Percentiles rank a stretch among this genome's conserved stretches.
Conservation (phyloP, 371 early-diverging fungal genomes). For the Mucor sp. region DNA sequence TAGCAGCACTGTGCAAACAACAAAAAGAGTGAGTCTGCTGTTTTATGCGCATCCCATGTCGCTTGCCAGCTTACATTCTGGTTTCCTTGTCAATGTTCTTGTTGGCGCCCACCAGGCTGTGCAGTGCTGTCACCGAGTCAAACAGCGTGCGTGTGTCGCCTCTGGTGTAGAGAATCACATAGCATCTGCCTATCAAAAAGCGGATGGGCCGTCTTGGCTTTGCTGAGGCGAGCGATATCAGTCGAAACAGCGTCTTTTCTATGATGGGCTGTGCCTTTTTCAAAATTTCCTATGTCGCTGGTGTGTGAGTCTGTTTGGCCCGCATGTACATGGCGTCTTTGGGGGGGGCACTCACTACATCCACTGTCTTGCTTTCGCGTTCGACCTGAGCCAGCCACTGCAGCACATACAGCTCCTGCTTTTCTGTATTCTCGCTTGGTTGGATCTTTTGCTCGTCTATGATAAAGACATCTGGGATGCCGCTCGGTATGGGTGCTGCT, state of each 20-base stretch:
- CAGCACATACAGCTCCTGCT: constrained; percentile 76
- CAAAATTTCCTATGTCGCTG: constrained; percentile 52
- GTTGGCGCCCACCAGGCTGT: constrained; percentile 62
- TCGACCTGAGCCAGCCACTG: constrained; percentile 82
- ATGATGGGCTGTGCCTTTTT: constrained; percentile 67
- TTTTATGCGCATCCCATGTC: neutral
- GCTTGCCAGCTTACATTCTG: constrained; percentile 41
- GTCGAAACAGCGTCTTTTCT: constrained; percentile 69
- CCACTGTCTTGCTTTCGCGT: constrained; percentile 60
- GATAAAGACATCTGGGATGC: constrained; percentile 52
- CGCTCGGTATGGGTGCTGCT: constrained; percentile 2
- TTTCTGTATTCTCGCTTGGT: constrained; percentile 64
- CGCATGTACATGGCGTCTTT: too few relatives aligned
- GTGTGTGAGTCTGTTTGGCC: neutral
- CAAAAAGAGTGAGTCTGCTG: neutral
- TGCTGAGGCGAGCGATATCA: constrained; percentile 65
- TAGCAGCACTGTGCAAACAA: constrained; percentile 67
- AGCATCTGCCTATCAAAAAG: constrained; percentile 76
- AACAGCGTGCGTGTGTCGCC: constrained; percentile 78
- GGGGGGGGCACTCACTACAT: constrained; percentile 42
- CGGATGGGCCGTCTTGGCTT: constrained; percentile 80
- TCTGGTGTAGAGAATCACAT: constrained; percentile 66
- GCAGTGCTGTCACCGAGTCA: constrained; percentile 76
- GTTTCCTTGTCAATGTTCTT: constrained; percentile 72
- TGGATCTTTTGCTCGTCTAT: constrained; percentile 64